Percentiles rank a stretch among this genome's conserved stretches.
Evolutionary conservation across 192 early-diverging fungal genomes (phyloP).

Genomic region (Coemansia sp.): DNA sequence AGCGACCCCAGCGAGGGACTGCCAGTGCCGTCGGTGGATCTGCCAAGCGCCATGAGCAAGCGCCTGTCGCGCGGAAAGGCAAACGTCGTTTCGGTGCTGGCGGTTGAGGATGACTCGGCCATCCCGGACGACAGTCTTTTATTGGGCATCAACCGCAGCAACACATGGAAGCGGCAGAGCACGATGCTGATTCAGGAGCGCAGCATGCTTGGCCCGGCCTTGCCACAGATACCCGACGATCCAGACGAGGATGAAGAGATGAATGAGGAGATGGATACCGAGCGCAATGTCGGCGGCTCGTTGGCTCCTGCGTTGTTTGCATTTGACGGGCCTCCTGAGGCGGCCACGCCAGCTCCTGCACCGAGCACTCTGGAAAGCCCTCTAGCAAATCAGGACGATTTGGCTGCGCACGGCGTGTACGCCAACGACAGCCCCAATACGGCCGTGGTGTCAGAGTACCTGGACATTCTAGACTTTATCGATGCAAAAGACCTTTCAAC

Average conservation of each 20-base stretch:
- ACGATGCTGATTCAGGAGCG: conserved; percentile 36
- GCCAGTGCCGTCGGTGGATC: not conserved
- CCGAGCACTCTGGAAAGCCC: not conserved
- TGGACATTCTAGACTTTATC: conserved; percentile 45
- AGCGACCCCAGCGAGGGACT: not conserved
- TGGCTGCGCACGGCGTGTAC: conserved; percentile 1
- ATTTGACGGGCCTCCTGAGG: not conserved
- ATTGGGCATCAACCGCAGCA: conserved; percentile 27
- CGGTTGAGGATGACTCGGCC: not conserved
- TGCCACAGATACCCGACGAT: conserved; percentile 27
- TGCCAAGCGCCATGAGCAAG: not conserved
- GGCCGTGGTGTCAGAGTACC: conserved; percentile 28
- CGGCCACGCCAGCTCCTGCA: not conserved
- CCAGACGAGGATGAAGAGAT: conserved; percentile 11
- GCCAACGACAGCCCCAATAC: conserved; percentile 1
- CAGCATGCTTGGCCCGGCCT: conserved; percentile 21
- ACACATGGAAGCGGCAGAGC: conserved; percentile 42
- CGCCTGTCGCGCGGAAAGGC: not conserved
- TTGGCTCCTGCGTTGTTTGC: not conserved
- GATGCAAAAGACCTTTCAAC: conserved; percentile 8
- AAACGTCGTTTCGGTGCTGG: not conserved
- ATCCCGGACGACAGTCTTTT: conserved; percentile 19
- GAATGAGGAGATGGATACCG: not conserved
- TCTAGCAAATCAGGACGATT: not conserved
- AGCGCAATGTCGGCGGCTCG: not conserved